These are phyloP conservation scores for Boletus vinaceobasis DNA, from an alignment of 768 basidiomycete species.

Conservation along the genomic window DNA sequence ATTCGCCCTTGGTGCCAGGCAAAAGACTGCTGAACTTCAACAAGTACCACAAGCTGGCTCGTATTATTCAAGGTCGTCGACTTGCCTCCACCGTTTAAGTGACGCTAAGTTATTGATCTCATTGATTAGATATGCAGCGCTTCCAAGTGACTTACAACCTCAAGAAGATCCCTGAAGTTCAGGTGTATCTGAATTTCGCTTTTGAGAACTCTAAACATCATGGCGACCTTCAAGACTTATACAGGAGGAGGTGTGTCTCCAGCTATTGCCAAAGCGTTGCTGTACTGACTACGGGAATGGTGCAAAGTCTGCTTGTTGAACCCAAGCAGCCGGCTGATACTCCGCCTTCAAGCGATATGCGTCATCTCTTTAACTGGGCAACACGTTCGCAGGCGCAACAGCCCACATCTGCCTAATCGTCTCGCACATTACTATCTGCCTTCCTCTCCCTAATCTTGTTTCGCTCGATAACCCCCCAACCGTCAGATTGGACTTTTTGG, in stretches of 20 bases:
- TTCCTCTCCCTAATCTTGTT: background rate
- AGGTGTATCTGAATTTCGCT: constrained; percentile 68
- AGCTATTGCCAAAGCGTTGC: background rate
- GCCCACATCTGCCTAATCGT: constrained; percentile 34
- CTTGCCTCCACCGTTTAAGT: background rate
- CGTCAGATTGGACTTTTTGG: constrained; percentile 14
- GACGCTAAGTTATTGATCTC: constrained; percentile 1
- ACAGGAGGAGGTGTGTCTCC: constrained; percentile 68
- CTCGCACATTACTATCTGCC: constrained; percentile 20
- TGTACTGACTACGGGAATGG: background rate
- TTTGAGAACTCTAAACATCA: constrained; percentile 75
- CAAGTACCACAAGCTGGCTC: constrained; percentile 88
- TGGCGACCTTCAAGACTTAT: constrained; percentile 82
- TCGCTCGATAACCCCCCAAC: background rate
- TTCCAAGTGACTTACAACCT: constrained; percentile 87
- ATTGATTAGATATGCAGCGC: constrained; percentile 74
- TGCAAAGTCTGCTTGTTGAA: constrained; percentile 69
- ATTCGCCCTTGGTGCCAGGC: constrained; percentile 68
- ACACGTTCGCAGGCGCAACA: constrained; percentile 50
- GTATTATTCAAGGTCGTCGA: constrained; percentile 71
- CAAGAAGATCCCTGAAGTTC: constrained; percentile 86
- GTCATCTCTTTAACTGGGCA: constrained; percentile 78
- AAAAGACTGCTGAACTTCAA: constrained; percentile 93
- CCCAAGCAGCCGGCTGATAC: constrained; percentile 77
- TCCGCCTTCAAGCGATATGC: constrained; percentile 62